A percentile compares a stretch with the other conserved stretches of the same genome.
These are phyloP conservation scores for Exidia glandulosa DNA, from an alignment of 768 basidiomycete species.

Conservation along the genomic window DNA sequence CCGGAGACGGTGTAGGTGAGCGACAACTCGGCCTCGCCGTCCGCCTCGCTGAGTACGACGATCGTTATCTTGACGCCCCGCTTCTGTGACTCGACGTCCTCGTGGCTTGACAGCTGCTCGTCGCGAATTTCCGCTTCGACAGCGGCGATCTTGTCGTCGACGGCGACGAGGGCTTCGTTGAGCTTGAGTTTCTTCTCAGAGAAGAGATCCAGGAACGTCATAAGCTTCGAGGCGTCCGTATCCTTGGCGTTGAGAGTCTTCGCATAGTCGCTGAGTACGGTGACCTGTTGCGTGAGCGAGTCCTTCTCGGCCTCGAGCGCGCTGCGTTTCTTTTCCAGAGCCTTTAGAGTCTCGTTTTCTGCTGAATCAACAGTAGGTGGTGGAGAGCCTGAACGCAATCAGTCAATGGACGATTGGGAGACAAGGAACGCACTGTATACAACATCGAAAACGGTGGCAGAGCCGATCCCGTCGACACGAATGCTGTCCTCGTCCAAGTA, in stretches of 20 bases:
- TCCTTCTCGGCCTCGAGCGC: not conserved
- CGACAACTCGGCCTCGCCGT: conserved; percentile 30
- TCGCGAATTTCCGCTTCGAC: conserved; percentile 29
- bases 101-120: conserved; percentile 13
- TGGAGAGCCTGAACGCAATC: conserved; percentile 9
- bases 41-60: conserved; percentile 30
- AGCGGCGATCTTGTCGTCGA: conserved; percentile 31
- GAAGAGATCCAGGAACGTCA: conserved; percentile 31
- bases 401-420: too few species aligned
- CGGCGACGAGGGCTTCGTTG: conserved; percentile 20
- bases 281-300: conserved; percentile 30
- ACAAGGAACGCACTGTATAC: conserved; percentile 24
- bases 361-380: conserved; percentile 19
- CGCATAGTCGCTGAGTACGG: conserved; percentile 33
- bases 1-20: conserved; percentile 49
- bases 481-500: conserved; percentile 42
- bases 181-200: conserved; percentile 27
- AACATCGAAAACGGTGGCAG: conserved; percentile 43
- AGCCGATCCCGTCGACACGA: conserved; percentile 39
- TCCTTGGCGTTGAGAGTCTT: conserved; percentile 31
- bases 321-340: not conserved
- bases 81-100: conserved; percentile 5
- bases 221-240: conserved; percentile 13
- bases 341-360: not conserved
- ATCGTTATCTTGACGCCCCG: conserved; percentile 26